These are phyloP conservation scores for Calonectria naviculata DNA, from an alignment of 2,329 filamentous ascomycete species.

Conservation along the genomic window DNA sequence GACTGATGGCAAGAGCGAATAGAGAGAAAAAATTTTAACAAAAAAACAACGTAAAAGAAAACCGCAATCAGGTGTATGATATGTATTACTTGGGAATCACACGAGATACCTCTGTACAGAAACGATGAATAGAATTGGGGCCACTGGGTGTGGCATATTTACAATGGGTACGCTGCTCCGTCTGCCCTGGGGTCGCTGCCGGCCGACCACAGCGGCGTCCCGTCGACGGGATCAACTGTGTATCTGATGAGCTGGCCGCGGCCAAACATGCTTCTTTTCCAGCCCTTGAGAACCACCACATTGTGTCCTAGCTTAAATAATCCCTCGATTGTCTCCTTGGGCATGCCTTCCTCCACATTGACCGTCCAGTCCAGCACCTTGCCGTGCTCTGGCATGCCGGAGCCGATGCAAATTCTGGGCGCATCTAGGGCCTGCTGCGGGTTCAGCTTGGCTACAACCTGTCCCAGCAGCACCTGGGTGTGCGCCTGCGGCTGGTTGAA, in stretches of 20 bases:
- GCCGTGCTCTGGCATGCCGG: slow-evolving; percentile 73
- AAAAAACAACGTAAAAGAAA: not conserved
- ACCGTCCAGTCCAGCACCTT: slow-evolving; percentile 72
- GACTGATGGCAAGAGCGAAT: slow-evolving; percentile 49
- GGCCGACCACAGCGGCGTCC: slow-evolving; percentile 81
- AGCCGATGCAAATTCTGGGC: slow-evolving; percentile 88
- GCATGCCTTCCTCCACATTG: slow-evolving; percentile 86
- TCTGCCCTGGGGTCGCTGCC: slow-evolving; percentile 92
- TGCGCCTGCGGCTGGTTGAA: slow-evolving; percentile 99
- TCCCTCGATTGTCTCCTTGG: slow-evolving; percentile 73
- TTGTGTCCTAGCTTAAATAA: slow-evolving; percentile 78
- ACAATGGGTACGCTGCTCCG: slow-evolving; percentile 71
- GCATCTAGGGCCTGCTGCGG: slow-evolving; percentile 93
- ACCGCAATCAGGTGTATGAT: slow-evolving; percentile 36
- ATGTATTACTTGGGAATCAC: slow-evolving; percentile 36
- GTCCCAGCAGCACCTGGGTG: slow-evolving; percentile 91
- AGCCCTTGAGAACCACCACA: slow-evolving; percentile 75
- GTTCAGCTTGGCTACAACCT: slow-evolving; percentile 82
- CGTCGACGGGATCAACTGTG: slow-evolving; percentile 76
- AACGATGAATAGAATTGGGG: slow-evolving; percentile 30
- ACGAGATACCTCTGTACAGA: slow-evolving; percentile 40
- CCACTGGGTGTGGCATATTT: slow-evolving; percentile 19
- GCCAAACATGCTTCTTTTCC: slow-evolving; percentile 78
- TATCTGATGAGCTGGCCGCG: slow-evolving; percentile 87
- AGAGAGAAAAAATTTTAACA: slow-evolving; percentile 29